Conservation (phyloP, 2,329 filamentous ascomycete species). For the Sarocladium strictum region DNA sequence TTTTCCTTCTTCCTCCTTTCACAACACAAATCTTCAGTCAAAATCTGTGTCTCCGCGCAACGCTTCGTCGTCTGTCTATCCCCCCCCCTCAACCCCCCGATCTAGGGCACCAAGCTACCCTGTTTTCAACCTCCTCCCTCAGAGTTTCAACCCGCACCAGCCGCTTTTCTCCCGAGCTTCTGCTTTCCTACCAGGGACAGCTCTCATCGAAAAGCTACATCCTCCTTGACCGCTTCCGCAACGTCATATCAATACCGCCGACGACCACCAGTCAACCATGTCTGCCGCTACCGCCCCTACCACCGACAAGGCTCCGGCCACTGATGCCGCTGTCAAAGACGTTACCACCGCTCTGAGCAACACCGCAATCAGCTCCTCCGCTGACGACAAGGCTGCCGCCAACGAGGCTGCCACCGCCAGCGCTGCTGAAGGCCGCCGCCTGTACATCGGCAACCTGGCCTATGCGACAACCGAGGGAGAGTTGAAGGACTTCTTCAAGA, state of each 20-base stretch:
- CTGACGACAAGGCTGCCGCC: slow-evolving; percentile 55
- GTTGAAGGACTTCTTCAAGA: slow-evolving; percentile 99
- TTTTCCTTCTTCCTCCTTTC: slow-evolving; percentile 21
- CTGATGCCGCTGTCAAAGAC: slow-evolving; percentile 65
- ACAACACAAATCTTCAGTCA: slow-evolving; percentile 38
- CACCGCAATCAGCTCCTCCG: slow-evolving; percentile 54
- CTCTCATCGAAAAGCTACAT: slow-evolving; percentile 43
- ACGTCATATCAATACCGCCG: slow-evolving; percentile 28
- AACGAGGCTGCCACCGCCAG: slow-evolving; percentile 92
- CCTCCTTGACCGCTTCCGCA: slow-evolving; percentile 29
- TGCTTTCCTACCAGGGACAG: slow-evolving; percentile 33
- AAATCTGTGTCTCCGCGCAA: slow-evolving; percentile 40
- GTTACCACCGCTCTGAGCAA: slow-evolving; percentile 69
- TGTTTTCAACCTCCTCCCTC: slow-evolving; percentile 46
- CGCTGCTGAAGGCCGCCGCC: slow-evolving; percentile 96
- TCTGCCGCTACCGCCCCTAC: slow-evolving; percentile 59
- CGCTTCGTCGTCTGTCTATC: slow-evolving; percentile 40
- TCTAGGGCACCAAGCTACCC: slow-evolving; percentile 93
- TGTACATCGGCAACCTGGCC: slow-evolving; percentile 99
- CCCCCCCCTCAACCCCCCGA: slow-evolving; percentile 25
- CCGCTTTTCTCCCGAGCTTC: slow-evolving; percentile 30
- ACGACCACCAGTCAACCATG: slow-evolving; percentile 65
- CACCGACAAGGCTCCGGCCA: slow-evolving; percentile 53
- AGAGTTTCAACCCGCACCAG: slow-evolving; percentile 52
- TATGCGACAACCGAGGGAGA: slow-evolving; percentile 99